A percentile compares a stretch with the other conserved stretches of the same genome.
These are phyloP conservation scores for Mycena floridula DNA, from an alignment of 768 basidiomycete genomes.

Conservation along the genomic window DNA sequence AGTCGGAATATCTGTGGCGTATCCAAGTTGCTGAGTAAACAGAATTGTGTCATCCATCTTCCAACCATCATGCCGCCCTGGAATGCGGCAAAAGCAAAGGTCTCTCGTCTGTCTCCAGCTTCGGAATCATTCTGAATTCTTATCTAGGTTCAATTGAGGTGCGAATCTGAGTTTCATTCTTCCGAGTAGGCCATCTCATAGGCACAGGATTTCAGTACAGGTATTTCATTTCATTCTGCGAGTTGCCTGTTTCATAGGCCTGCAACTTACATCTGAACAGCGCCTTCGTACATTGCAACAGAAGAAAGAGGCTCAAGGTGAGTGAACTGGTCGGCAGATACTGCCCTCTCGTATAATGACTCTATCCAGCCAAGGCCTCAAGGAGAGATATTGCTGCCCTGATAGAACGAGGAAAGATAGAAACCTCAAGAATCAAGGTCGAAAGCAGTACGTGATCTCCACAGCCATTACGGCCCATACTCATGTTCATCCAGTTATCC, in stretches of 20 bases:
- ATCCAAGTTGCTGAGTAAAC: no score
- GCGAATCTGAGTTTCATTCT: constrained; percentile 8
- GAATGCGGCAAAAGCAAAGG: constrained; percentile 61
- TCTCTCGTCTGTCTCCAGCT: no score
- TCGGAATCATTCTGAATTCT: constrained; percentile 23
- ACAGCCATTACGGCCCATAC: constrained; percentile 17
- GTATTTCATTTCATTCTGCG: no score
- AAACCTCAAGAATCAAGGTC: constrained; percentile 80
- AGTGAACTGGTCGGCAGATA: not conserved
- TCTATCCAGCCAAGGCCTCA: constrained; percentile 37
- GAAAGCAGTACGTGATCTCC: constrained; percentile 67
- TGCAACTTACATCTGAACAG: no score
- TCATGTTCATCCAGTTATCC: constrained; percentile 49
- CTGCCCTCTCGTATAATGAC: constrained; percentile 3
- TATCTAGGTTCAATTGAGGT: constrained; percentile 40
- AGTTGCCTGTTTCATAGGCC: no score
- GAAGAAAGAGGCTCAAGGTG: constrained; percentile 84
- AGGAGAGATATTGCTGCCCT: constrained; percentile 79
- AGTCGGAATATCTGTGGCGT: no score
- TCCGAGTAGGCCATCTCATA: no score
- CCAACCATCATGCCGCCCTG: constrained; percentile 51
- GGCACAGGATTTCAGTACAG: no score
- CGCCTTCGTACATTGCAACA: constrained; percentile 80
- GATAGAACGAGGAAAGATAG: constrained; percentile 72
- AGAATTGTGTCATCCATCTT: no score